A percentile compares a stretch with the other conserved stretches of the same genome.
These are phyloP conservation scores for Verticillium alfalfae DNA, from an alignment of 2,329 filamentous ascomycete species.

Conservation along the genomic window DNA sequence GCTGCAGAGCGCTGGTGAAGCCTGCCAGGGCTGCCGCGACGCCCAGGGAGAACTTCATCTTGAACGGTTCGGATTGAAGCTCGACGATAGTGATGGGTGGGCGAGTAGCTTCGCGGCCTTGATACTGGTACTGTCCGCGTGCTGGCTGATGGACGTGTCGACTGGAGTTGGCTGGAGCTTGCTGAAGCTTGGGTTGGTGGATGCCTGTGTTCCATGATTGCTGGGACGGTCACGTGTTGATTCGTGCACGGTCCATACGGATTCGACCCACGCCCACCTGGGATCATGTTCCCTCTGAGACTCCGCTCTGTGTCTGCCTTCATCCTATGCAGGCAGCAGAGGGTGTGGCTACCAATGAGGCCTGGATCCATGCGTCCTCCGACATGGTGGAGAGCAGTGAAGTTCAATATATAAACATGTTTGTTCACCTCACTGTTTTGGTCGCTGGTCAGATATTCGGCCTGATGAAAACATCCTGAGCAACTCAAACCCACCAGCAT, in stretches of 20 bases:
- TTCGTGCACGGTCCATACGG: not conserved
- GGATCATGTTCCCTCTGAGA: not conserved
- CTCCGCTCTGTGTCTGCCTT: not conserved
- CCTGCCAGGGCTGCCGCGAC: conserved; percentile 30
- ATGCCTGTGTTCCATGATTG: not conserved
- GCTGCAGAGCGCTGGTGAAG: conserved; percentile 30
- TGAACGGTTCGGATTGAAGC: conserved; percentile 11
- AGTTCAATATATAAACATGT: too few relatives aligned
- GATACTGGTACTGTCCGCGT: not conserved
- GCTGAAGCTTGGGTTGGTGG: conserved; percentile 1
- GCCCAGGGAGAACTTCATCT: conserved; percentile 37
- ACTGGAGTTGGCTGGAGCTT: conserved; percentile 4
- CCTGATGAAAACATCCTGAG: not conserved
- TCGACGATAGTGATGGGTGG: not conserved
- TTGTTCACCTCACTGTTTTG: too few relatives aligned
- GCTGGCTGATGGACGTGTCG: too few relatives aligned
- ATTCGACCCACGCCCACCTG: not conserved
- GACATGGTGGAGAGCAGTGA: too few relatives aligned
- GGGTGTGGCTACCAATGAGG: not conserved
- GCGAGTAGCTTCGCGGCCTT: conserved; percentile 1
- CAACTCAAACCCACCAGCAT: not conserved
- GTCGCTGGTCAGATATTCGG: too few relatives aligned
- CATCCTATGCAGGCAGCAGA: not conserved
- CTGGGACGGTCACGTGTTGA: not conserved
- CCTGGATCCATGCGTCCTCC: too few relatives aligned